phyloP scores from a whole-genome alignment of 306 rosid genomes.

The Spatholobus suberectus region DNA sequence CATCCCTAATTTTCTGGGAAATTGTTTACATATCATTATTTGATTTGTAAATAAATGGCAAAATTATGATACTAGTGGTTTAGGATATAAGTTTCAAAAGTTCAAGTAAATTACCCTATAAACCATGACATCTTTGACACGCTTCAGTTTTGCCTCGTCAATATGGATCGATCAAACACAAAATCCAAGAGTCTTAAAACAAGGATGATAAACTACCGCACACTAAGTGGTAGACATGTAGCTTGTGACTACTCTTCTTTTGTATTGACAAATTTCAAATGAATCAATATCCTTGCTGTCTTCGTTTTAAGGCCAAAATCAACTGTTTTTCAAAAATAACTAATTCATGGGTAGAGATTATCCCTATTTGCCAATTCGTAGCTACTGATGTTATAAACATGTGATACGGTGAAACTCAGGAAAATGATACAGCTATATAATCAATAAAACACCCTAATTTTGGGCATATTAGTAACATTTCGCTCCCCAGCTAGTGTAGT shows the following conservation, averaged over 20 bases:
- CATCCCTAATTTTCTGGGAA: no score
- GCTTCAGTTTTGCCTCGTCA: no score
- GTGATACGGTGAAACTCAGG: background rate
- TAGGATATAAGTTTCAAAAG: no score
- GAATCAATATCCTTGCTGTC: background rate
- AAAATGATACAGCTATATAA: background rate
- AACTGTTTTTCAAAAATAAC: slow-evolving; percentile 11
- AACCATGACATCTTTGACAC: no score
- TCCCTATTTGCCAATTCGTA: background rate
- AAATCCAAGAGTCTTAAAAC: no score
- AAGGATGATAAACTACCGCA: no score
- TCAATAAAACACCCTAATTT: slow-evolving; percentile 29
- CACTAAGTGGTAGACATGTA: background rate
- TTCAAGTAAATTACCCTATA: no score
- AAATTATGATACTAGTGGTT: no score
- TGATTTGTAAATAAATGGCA: no score
- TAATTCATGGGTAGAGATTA: slow-evolving; percentile 6
- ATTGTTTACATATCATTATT: no score
- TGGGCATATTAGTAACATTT: slow-evolving; percentile 32
- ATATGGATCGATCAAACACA: no score
- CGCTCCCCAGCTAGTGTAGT: slow-evolving; percentile 14
- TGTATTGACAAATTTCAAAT: slow-evolving; percentile 12
- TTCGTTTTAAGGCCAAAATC: slow-evolving; percentile 10
- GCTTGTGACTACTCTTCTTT: background rate
- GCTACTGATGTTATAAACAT: slow-evolving; percentile 35